Evolutionary conservation across 2,329 filamentous ascomycete genomes (phyloP).

Genomic region (Pseudogymnoascus pannorum): DNA sequence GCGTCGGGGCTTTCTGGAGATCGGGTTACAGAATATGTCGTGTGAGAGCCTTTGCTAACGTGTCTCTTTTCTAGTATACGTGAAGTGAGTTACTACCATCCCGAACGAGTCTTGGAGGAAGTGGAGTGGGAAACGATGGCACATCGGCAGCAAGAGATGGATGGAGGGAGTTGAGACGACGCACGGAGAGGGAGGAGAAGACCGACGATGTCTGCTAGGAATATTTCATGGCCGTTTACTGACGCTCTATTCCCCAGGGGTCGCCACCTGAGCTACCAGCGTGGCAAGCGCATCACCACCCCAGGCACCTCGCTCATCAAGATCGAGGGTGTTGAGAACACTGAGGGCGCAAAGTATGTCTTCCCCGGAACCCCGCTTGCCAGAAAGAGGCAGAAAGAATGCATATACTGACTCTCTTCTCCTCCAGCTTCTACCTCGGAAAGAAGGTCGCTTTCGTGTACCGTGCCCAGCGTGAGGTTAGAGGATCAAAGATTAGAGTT

Average conservation of each 20-base stretch:
- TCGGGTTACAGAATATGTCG: conserved; percentile 7
- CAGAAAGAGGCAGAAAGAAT: not conserved
- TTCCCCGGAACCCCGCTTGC: not conserved
- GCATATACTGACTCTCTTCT: conserved; percentile 18
- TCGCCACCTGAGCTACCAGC: conserved; percentile 97
- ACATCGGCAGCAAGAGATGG: conserved; percentile 12
- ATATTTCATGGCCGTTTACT: not conserved
- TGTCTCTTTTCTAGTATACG: conserved; percentile 58
- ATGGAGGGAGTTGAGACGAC: conserved; percentile 11
- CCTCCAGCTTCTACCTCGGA: conserved; percentile 84
- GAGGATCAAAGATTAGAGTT: conserved; percentile 96
- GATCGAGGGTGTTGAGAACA: conserved; percentile 95
- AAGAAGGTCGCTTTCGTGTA: conserved; percentile 99
- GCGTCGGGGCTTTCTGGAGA: not conserved
- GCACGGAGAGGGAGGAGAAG: conserved; percentile 13
- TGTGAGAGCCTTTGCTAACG: conserved; percentile 24
- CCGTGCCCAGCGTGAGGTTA: conserved; percentile 87
- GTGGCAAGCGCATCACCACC: conserved; percentile 85
- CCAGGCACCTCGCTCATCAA: conserved; percentile 91
- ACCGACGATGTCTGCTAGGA: conserved; percentile 9
- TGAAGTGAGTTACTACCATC: conserved; percentile 62
- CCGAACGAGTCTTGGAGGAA: conserved; percentile 9
- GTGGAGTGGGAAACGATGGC: not conserved
- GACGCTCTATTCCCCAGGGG: conserved; percentile 51
- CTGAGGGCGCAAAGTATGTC: conserved; percentile 76